A percentile compares a stretch with the other conserved stretches of the same genome.
phyloP scores from a whole-genome alignment of 2,329 filamentous ascomycete species.

The Cordyceps cateniannulata region DNA sequence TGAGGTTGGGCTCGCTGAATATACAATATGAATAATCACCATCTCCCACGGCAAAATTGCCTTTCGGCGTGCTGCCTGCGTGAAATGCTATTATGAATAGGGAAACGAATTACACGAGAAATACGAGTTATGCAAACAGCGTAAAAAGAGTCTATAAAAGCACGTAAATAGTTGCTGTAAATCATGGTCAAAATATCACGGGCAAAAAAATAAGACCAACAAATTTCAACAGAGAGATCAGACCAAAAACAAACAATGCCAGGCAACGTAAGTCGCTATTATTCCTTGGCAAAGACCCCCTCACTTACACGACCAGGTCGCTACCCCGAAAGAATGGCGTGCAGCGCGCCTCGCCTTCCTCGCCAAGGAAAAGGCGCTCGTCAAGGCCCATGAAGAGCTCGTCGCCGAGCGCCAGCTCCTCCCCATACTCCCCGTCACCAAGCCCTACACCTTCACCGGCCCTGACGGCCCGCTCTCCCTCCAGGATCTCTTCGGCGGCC shows the following conservation, averaged over 20 bases:
- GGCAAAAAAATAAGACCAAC: too few species aligned
- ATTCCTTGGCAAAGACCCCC: neutral
- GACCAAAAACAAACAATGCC: neutral
- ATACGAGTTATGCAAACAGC: too few species aligned
- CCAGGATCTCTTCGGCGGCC: slow-evolving; percentile 20
- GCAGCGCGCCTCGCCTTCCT: slow-evolving; percentile 20
- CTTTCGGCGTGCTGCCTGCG: too few species aligned
- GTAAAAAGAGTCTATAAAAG: too few species aligned
- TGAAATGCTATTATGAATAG: too few species aligned
- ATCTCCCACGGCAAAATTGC: neutral
- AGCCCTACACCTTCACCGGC: slow-evolving; percentile 25
- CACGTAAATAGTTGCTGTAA: too few species aligned
- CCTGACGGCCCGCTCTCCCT: slow-evolving; percentile 19
- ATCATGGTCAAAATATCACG: too few species aligned
- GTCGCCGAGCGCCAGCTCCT: slow-evolving; percentile 23
- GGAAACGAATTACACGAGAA: too few species aligned
- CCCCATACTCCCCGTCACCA: slow-evolving; percentile 26
- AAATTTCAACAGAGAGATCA: too few species aligned
- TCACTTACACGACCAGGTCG: slow-evolving; percentile 14
- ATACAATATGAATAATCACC: neutral
- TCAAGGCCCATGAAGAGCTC: slow-evolving; percentile 17
- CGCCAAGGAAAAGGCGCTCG: slow-evolving; percentile 20
- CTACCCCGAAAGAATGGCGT: slow-evolving; percentile 21
- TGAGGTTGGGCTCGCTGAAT: too few species aligned
- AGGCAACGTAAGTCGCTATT: neutral